Evolutionary conservation across 2,329 filamentous ascomycete genomes (phyloP), one percentile per base, ranked within the genome.

Genomic region (Cladorrhinum sp.): DNA sequence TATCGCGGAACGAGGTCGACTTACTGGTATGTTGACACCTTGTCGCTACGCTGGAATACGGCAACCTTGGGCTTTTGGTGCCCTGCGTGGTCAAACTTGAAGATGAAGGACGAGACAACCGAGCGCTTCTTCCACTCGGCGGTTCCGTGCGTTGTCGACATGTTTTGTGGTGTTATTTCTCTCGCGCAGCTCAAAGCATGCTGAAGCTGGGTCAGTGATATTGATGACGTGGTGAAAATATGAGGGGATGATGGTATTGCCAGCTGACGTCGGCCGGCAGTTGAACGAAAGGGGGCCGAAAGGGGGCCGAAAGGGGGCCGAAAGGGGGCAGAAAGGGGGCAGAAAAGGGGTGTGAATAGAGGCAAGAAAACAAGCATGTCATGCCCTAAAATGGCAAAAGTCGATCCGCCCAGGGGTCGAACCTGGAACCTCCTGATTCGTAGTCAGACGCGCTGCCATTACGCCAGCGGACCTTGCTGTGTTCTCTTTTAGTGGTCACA

Each of bases 11-110:
- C 6, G 16, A 42, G n/a, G n/a, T n/a, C 14, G 51, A n/a, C 79
- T 64, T 73, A 87, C 84, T 73, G 80, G 66, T 89, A 89, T 0
- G 85, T 86, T 4, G 74, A 75, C 16, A 88, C 84, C 63, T 83
- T 79, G 57, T 75, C 76, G 67, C 86, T 88, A 14, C 87, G 79
- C 50, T 79, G 77, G 70, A 89, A 89, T 0, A 90, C 75, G 1
- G 86, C 86, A 5, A 89, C 82, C 39, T 75, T 74, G 1, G 79
- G 74, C 28, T 71, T 72, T 3, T 64, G 67, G 30, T 68, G 63
- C n/a, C 73, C 69, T 26, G 72, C 68, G 16, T 74, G 66, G 1
- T 76, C 73, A 20, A 75, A 73, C 58, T 77, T 79, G 72, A 84
- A 78, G 63, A 84, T 77, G 68, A 84, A 84, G 52, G 77, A 79